Percentiles rank a stretch among this genome's conserved stretches.
These are phyloP conservation scores for Urostyla sp. DNA, from an alignment of 73 alveolate genomes.

Conservation along the genomic window DNA sequence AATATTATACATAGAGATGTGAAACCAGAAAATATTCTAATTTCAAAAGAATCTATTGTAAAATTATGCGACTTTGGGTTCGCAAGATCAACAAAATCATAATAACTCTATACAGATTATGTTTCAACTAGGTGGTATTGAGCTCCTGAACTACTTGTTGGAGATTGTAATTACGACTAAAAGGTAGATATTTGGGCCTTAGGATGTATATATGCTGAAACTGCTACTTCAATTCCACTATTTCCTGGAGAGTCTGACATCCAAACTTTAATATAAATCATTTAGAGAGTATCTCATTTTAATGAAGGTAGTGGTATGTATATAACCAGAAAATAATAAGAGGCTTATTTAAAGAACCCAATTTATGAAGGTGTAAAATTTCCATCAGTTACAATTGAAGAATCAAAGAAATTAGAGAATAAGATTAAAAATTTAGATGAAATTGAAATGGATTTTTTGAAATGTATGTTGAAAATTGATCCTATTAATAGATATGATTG, in stretches of 20 bases:
- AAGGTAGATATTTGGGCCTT: slow-evolving; percentile 82
- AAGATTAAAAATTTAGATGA: not conserved
- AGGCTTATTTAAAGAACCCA: slow-evolving; percentile 23
- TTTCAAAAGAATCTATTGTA: not conserved
- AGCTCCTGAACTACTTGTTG: slow-evolving; percentile 82
- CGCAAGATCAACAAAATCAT: slow-evolving; percentile 56
- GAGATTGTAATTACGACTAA: slow-evolving; percentile 69
- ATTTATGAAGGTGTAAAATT: slow-evolving; percentile 13
- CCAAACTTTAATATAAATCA: slow-evolving; percentile 69
- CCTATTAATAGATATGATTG: slow-evolving; percentile 5
- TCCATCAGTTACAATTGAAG: not conserved
- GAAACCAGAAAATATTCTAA: slow-evolving; percentile 60
- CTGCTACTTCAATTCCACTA: slow-evolving; percentile 75
- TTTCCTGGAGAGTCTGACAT: slow-evolving; percentile 84
- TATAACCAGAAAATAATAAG: slow-evolving; percentile 1
- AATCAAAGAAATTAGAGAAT: not conserved
- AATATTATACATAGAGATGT: slow-evolving; percentile 64
- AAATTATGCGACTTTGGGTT: slow-evolving; percentile 82
- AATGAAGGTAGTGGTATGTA: not conserved
- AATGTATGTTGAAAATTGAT: not conserved
- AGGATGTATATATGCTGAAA: slow-evolving; percentile 83
- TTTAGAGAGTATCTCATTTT: slow-evolving; percentile 55
- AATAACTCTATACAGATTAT: slow-evolving; percentile 73
- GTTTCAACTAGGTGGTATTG: slow-evolving; percentile 87
- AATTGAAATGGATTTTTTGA: not conserved